phyloP scores from a whole-genome alignment of 2,329 filamentous ascomycete species.

The Knoxdaviesia capensis region DNA sequence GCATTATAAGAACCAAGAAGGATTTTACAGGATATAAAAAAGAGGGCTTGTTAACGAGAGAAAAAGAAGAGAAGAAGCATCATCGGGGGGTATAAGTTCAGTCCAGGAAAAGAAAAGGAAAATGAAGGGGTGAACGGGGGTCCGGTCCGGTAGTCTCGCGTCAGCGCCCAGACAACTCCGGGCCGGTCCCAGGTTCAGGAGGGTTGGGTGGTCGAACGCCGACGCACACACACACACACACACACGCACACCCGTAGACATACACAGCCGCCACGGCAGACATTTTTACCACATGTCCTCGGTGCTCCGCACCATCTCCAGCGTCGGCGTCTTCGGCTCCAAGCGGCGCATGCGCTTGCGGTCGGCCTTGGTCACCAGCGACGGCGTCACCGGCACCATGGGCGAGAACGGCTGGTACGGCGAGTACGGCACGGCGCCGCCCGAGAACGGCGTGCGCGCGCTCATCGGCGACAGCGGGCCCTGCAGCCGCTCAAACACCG shows the following conservation, averaged over 20 bases:
- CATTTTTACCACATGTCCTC: conserved; percentile 43
- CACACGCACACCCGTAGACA: no score
- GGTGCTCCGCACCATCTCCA: conserved; percentile 38
- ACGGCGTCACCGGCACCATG: conserved; percentile 57
- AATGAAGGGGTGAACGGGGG: background rate
- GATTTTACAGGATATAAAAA: no score
- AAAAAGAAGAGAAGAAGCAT: background rate
- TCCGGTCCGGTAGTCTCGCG: background rate
- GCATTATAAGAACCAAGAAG: no score
- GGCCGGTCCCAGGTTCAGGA: background rate
- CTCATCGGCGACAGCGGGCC: conserved; percentile 33
- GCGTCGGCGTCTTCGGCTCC: conserved; percentile 40
- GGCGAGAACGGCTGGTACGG: conserved; percentile 67
- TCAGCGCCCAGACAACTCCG: background rate
- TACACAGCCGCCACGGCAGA: background rate
- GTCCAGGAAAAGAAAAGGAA: conserved; percentile 1
- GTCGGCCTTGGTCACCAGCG: conserved; percentile 49
- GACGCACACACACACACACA: conserved; percentile 2
- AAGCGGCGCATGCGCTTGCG: conserved; percentile 46
- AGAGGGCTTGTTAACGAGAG: background rate
- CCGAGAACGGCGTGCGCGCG: conserved; percentile 41
- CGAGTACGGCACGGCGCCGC: conserved; percentile 46
- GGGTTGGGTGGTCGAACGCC: no score
- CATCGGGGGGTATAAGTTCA: no score
- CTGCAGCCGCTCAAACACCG: conserved; percentile 34